Conservation (phyloP, 2,329 filamentous ascomycete genomes). For the Fonsecaea monophora region DNA sequence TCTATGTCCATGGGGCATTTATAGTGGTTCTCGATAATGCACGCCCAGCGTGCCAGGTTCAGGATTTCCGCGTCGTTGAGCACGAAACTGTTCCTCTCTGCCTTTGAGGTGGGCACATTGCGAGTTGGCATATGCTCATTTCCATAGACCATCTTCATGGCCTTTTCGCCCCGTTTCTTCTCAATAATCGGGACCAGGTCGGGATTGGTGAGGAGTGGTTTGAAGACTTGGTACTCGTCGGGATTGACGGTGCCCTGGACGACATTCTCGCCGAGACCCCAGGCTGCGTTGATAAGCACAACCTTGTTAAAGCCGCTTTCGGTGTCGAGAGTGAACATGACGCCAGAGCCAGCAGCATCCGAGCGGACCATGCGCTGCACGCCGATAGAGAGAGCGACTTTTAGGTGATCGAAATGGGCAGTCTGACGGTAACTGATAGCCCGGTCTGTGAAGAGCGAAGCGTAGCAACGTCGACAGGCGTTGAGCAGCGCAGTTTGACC, state of each 20-base stretch:
- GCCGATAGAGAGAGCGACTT: conserved; percentile 39
- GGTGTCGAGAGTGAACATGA: conserved; percentile 53
- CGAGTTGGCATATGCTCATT: conserved; percentile 42
- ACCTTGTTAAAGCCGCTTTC: conserved; percentile 50
- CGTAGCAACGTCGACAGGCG: conserved; percentile 49
- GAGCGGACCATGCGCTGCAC: conserved; percentile 46
- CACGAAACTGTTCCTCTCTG: conserved; percentile 45
- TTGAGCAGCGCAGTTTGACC: conserved; percentile 44
- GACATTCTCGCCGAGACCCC: conserved; percentile 51
- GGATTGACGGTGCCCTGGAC: conserved; percentile 50
- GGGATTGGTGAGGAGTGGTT: conserved; percentile 44
- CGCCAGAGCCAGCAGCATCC: conserved; percentile 46
- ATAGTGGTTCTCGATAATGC: conserved; percentile 48
- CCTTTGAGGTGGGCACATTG: conserved; percentile 49
- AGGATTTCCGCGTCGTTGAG: conserved; percentile 47
- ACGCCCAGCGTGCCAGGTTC: conserved; percentile 48
- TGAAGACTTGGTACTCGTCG: conserved; percentile 51
- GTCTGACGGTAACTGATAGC: conserved; percentile 47
- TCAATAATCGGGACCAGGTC: conserved; percentile 45
- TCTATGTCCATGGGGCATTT: conserved; percentile 50
- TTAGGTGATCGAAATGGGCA: conserved; percentile 39
- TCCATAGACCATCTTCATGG: conserved; percentile 48
- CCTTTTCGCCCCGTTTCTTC: conserved; percentile 48
- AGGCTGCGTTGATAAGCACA: conserved; percentile 50
- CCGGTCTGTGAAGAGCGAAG: conserved; percentile 50